Evolutionary conservation across 345 rosid genomes (phyloP), one percentile per base, ranked within the genome.

Genomic region (Populus nigra): DNA sequence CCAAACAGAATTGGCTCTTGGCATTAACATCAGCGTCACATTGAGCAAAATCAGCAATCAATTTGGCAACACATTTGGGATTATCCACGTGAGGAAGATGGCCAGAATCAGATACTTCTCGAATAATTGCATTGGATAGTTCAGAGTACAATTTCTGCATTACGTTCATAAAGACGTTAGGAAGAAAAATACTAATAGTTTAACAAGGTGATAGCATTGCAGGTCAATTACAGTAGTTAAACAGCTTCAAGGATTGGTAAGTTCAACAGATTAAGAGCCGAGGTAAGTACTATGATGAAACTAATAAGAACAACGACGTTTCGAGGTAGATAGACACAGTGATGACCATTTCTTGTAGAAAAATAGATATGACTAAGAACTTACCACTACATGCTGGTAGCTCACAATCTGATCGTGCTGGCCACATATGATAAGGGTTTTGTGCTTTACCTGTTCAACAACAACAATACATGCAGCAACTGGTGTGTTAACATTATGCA

Each of bases 21-120:
- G 29, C 63, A 57, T 57, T 1, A 57, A 57, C 63, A 57, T n/a
- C 63, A 57, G 29, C 27, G 27, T 57, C 63, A n/a, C 25, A 29
- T n/a, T 57, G 5, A 55, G 88, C 86, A 76, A 95, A 92, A 71
- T 87, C 91, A 73, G 74, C 13, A 17, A 95, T 90, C 77, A 93
- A 83, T 74, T 87, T 90, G 39, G 90, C 90, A 3, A 83, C 88
- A 18, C 85, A 71, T 15, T 77, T 72, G 1, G 97, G 96, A 73
- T 87, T 90, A 84, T 95, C 98, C 65, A 93, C 94, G 10, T 93
- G 99, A 69, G 98, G 98, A 82, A 92, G 78, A 81, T 96, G 99
- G 45, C 96, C 99, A 35, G 94, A 93, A 35, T 92, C 82, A n/a
- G 93, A 90, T 84, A 93, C 86, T 82, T 90, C 94, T 29, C 83